Evolutionary conservation across 257 asterid genomes (phyloP).

Genomic region (Ilex asprella): DNA sequence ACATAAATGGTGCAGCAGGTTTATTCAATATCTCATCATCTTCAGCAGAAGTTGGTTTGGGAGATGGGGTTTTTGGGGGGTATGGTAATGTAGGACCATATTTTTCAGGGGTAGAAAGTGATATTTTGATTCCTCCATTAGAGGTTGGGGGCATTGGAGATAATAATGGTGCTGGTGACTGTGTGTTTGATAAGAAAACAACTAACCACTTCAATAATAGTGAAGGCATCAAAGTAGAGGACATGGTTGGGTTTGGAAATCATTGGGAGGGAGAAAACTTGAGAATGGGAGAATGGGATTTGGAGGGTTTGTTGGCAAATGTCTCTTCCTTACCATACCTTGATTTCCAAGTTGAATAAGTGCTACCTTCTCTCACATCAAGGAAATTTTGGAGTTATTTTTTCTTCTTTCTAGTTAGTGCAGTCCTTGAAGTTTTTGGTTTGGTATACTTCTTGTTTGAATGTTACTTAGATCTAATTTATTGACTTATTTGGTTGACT

Average conservation of each 20-base stretch:
- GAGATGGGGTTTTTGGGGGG: constrained; percentile 11
- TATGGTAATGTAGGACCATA: constrained; percentile 45
- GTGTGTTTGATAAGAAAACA: constrained; percentile 21
- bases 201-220: constrained; percentile 6
- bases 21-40: constrained; percentile 22
- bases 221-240: constrained; percentile 41
- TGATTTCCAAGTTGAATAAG: constrained; percentile 62
- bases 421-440: too few relatives aligned
- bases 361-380: not conserved
- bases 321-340: constrained; percentile 81
- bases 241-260: constrained; percentile 52
- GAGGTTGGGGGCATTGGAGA: constrained; percentile 33
- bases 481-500: too few relatives aligned
- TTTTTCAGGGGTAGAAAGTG: constrained; percentile 54
- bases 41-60: constrained; percentile 23
- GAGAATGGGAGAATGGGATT: constrained; percentile 78
- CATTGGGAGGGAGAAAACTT: constrained; percentile 70
- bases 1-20: constrained; percentile 7
- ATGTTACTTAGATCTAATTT: too few relatives aligned
- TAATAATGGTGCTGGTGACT: constrained; percentile 28
- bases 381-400: too few relatives aligned
- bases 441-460: too few relatives aligned
- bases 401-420: too few relatives aligned
- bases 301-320: constrained; percentile 98
- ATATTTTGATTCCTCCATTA: constrained; percentile 54